These are phyloP conservation scores for Oldenlandia corymbosa DNA, from an alignment of 257 asterid genomes.

Conservation along the genomic window DNA sequence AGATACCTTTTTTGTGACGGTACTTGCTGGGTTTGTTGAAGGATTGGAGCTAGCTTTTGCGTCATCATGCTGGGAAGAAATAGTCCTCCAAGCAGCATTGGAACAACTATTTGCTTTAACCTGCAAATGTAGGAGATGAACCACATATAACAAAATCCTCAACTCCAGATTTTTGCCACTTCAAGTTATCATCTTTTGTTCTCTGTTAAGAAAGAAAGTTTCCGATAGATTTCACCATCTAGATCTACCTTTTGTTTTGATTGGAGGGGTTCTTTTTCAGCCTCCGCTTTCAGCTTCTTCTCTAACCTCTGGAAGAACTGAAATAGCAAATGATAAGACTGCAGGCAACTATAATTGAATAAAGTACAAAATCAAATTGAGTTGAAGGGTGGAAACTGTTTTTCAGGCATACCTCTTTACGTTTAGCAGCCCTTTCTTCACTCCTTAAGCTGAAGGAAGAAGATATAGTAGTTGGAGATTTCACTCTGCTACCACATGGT, in stretches of 20 bases:
- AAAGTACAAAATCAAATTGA: conserved; percentile 2
- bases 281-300: conserved; percentile 43
- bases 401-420: conserved; percentile 58
- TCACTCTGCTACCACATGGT: conserved; percentile 29
- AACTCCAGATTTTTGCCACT: neutral
- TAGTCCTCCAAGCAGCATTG: conserved; percentile 23
- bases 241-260: conserved; percentile 47
- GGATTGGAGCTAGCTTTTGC: conserved; percentile 30
- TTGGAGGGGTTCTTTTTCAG: conserved; percentile 37
- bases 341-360: conserved; percentile 6
- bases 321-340: conserved; percentile 5
- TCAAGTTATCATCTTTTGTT: neutral
- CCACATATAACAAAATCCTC: neutral
- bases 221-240: too few relatives aligned
- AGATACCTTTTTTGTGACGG: conserved; percentile 42
- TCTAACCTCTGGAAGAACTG: conserved; percentile 73
- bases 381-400: neutral
- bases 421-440: conserved; percentile 78
- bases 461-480: conserved; percentile 32
- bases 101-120: conserved; percentile 32
- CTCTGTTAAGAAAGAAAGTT: neutral
- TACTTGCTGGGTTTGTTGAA: conserved; percentile 26
- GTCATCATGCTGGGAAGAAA: conserved; percentile 23
- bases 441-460: conserved; percentile 66
- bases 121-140: conserved; percentile 32